These are phyloP conservation scores for Musa itinerans DNA, from an alignment of 176 grass and related monocot species.

Conservation along the genomic window DNA sequence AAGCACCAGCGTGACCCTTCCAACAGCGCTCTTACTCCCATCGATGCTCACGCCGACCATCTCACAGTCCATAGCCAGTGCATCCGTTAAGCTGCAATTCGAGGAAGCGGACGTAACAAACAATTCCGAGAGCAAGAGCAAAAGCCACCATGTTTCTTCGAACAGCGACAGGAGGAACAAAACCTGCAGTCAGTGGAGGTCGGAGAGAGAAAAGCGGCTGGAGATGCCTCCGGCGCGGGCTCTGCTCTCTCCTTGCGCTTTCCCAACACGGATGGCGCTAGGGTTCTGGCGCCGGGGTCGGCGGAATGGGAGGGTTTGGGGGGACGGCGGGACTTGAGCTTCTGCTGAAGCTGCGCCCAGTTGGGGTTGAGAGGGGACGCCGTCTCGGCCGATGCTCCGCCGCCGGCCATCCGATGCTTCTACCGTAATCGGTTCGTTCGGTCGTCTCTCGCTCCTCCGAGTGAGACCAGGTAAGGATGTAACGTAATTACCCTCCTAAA, in stretches of 20 bases:
- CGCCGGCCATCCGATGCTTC: slow-evolving; percentile 2
- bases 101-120: background rate
- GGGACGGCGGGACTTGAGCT: slow-evolving; percentile 35
- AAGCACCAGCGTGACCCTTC: slow-evolving; percentile 67
- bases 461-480: too few relatives aligned
- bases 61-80: slow-evolving; percentile 76
- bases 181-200: slow-evolving; percentile 53
- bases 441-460: too few relatives aligned
- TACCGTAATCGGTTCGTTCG: too few relatives aligned
- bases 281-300: slow-evolving; percentile 18
- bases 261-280: slow-evolving; percentile 11
- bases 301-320: slow-evolving; percentile 25
- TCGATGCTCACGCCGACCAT: slow-evolving; percentile 73
- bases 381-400: slow-evolving; percentile 3
- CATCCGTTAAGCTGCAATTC: slow-evolving; percentile 54
- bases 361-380: slow-evolving; percentile 58
- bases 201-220: slow-evolving; percentile 28
- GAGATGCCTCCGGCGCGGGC: background rate
- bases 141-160: slow-evolving; percentile 4
- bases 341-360: slow-evolving; percentile 81
- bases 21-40: slow-evolving; percentile 67
- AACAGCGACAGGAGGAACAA: background rate
- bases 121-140: slow-evolving; percentile 6
- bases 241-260: slow-evolving; percentile 11
- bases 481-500: too few relatives aligned